A percentile compares a stretch with the other conserved stretches of the same genome.
These are phyloP conservation scores for Xanthoconium purpureum DNA, from an alignment of 768 basidiomycete species.

Conservation along the genomic window DNA sequence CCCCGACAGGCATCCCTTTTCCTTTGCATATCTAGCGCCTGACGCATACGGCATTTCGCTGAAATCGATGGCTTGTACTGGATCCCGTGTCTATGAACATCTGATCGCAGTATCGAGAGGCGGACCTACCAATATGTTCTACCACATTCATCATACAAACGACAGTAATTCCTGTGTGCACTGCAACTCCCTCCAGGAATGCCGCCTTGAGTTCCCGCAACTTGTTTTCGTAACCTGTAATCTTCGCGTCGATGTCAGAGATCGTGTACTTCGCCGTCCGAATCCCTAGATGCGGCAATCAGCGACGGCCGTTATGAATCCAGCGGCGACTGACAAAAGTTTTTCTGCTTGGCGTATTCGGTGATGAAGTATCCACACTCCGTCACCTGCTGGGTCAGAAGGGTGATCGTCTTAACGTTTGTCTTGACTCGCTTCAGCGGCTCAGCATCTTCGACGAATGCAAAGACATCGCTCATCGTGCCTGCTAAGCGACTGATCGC, in stretches of 20 bases:
- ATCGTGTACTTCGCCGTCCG: background rate
- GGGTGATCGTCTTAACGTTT: background rate
- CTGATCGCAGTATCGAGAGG: background rate
- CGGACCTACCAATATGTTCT: background rate
- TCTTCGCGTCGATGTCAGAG: background rate
- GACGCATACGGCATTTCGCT: too few relatives aligned
- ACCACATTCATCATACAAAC: too few relatives aligned
- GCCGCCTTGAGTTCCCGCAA: background rate
- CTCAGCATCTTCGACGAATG: too few relatives aligned
- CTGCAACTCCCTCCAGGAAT: too few relatives aligned
- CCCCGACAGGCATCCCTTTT: too few relatives aligned
- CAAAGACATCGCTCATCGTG: background rate
- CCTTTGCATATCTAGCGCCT: too few relatives aligned
- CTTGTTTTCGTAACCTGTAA: background rate
- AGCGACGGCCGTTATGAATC: background rate
- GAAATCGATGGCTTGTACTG: background rate
- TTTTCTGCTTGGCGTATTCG: too few relatives aligned
- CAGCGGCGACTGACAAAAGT: too few relatives aligned
- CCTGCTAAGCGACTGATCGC: background rate
- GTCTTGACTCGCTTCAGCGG: too few relatives aligned
- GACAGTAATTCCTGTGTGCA: too few relatives aligned
- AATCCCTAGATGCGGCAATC: background rate
- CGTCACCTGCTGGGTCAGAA: background rate
- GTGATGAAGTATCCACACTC: too few relatives aligned
- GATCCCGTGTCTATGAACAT: background rate